Conservation (phyloP, 176 grass and related monocot species). For the Oryza meyeriana region DNA sequence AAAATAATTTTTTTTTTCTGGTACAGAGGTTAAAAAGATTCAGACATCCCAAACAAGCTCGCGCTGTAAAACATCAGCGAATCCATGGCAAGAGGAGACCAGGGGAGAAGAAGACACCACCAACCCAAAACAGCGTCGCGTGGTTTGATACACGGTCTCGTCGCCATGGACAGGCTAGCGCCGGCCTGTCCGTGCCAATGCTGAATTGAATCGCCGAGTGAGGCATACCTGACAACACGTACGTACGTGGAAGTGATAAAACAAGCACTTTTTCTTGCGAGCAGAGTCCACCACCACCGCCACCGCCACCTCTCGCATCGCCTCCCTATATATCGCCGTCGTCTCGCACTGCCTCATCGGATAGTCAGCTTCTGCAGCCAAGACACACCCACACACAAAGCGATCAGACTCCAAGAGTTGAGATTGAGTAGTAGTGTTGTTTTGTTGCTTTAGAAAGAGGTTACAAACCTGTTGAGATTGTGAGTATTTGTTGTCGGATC, state of each 20-base stretch:
- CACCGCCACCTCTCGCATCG: background rate
- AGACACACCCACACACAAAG: background rate
- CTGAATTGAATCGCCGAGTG: background rate
- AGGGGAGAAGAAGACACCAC: background rate
- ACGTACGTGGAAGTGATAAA: slow-evolving; percentile 24
- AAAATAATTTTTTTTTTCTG: too few relatives aligned
- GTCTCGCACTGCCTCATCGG: slow-evolving; percentile 21
- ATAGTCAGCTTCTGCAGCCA: slow-evolving; percentile 15
- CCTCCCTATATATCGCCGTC: slow-evolving; percentile 28
- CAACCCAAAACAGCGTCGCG: background rate
- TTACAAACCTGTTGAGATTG: background rate
- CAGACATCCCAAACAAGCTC: background rate
- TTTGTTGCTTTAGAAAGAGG: background rate
- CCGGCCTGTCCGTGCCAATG: background rate
- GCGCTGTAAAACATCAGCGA: background rate
- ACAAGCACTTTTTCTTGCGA: background rate
- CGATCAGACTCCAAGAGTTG: background rate
- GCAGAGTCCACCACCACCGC: background rate
- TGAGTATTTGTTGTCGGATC: background rate
- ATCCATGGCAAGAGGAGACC: background rate
- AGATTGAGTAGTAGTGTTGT: background rate
- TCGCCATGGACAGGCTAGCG: slow-evolving; percentile 28
- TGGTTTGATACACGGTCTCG: slow-evolving; percentile 46
- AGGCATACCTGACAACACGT: slow-evolving; percentile 26
- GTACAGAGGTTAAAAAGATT: too few relatives aligned